A percentile compares a stretch with the other conserved stretches of the same genome.
phyloP scores from a whole-genome alignment of 1,139 yeast species.

The Candida tetrigidarum region DNA sequence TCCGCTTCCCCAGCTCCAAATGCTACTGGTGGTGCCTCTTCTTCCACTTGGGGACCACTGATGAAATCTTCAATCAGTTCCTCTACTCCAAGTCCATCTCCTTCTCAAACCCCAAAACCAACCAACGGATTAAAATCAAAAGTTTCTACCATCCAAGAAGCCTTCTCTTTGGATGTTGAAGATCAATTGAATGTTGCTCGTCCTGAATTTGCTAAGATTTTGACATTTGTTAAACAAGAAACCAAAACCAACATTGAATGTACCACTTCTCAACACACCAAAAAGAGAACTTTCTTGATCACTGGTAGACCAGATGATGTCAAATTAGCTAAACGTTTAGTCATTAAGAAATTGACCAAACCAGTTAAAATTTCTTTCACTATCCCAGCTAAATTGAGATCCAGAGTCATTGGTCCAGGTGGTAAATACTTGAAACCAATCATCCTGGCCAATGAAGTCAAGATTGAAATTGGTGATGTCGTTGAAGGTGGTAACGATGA shows the following conservation, averaged over 20 bases:
- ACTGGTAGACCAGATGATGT: constrained; percentile 77
- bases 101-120: constrained; percentile 29
- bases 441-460: constrained; percentile 70
- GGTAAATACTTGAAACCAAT: constrained; percentile 86
- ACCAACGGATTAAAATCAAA: constrained; percentile 25
- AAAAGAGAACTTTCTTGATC: constrained; percentile 83
- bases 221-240: constrained; percentile 62
- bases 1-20: constrained; percentile 26
- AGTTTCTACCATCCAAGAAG: constrained; percentile 63
- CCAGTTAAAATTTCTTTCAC: constrained; percentile 64
- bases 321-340: constrained; percentile 72
- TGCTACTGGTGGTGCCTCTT: constrained; percentile 5
- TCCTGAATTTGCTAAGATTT: constrained; percentile 65
- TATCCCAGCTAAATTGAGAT: constrained; percentile 80
- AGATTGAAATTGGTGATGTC: constrained; percentile 66
- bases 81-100: constrained; percentile 29
- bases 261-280: constrained; percentile 76
- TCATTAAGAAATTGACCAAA: constrained; percentile 77
- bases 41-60: constrained; percentile 33
- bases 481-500: constrained; percentile 26
- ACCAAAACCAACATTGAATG: constrained; percentile 79
- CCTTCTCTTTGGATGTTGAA: constrained; percentile 69
- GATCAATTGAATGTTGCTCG: constrained; percentile 68
- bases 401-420: constrained; percentile 86
- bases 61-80: constrained; percentile 39